These are phyloP conservation scores for Magnaporthales sp. DNA, from an alignment of 2,329 filamentous ascomycete species.

Conservation along the genomic window DNA sequence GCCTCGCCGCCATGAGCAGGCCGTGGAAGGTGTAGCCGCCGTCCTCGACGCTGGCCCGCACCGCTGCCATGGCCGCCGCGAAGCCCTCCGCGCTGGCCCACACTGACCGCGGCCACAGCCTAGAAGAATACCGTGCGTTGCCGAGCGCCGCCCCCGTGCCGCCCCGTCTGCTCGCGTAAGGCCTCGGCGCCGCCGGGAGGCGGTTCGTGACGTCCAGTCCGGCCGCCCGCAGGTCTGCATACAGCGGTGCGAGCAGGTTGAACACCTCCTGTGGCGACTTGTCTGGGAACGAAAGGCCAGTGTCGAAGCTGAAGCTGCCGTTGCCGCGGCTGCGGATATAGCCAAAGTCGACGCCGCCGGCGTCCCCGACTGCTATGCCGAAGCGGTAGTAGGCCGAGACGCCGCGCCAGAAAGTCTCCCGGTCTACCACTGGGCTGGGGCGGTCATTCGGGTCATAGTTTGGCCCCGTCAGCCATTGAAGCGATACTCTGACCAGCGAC, in stretches of 20 bases:
- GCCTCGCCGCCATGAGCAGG: slow-evolving; percentile 20
- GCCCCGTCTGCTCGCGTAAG: slow-evolving; percentile 11
- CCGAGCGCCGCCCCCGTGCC: slow-evolving; percentile 11
- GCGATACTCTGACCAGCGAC: background rate
- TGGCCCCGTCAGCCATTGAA: slow-evolving; percentile 8
- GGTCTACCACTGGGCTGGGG: background rate
- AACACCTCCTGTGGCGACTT: slow-evolving; percentile 19
- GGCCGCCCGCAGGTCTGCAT: slow-evolving; percentile 19
- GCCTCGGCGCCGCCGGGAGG: slow-evolving; percentile 5
- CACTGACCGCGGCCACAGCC: slow-evolving; percentile 25
- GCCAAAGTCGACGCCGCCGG: slow-evolving; percentile 15
- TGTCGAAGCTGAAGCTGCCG: slow-evolving; percentile 15
- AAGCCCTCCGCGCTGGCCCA: slow-evolving; percentile 16
- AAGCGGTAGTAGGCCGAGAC: slow-evolving; percentile 15
- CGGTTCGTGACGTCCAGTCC: slow-evolving; percentile 17
- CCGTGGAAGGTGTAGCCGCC: slow-evolving; percentile 26
- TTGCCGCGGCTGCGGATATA: slow-evolving; percentile 18
- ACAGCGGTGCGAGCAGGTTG: slow-evolving; percentile 20
- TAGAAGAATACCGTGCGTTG: slow-evolving; percentile 18
- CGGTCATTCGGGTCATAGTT: slow-evolving; percentile 4
- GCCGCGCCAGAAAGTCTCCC: slow-evolving; percentile 16
- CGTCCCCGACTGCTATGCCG: slow-evolving; percentile 12
- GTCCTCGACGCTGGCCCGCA: slow-evolving; percentile 22
- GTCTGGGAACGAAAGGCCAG: slow-evolving; percentile 15
- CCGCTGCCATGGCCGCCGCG: slow-evolving; percentile 18